Evolutionary conservation across 2,329 filamentous ascomycete genomes (phyloP), one percentile per base, ranked within the genome.

Genomic region (Sporothrix pseudoabietina): DNA sequence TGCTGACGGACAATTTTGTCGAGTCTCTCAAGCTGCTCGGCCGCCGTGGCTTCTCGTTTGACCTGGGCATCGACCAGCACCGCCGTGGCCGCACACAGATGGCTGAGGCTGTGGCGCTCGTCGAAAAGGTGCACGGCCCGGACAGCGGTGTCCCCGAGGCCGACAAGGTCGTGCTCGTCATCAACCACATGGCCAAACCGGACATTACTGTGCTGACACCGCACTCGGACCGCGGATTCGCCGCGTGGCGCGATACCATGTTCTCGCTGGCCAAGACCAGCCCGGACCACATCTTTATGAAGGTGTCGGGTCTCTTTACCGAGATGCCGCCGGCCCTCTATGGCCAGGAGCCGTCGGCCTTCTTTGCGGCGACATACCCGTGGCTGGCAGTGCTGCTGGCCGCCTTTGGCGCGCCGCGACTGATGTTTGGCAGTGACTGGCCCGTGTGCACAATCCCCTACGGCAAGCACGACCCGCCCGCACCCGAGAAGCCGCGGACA

Each of bases 351-450:
- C 79, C 85, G 47, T 83, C 87, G 73, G 85, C 88, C 49, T 87
- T 94, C 73, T 89, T 93, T 76, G 83, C 87, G 75, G 86, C 86
- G 55, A 85, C 92, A 26, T 85, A 87, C 74, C 90, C 91, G 32
- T 97, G 93, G 91, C 87, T 93, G 1, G 87, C 90, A 74, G 88
- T 91, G 71, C 83, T 94, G 0, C 87, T 97, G 71, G 87, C 89
- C 39, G 87, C 87, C 0, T 98, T 97, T 78, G 90, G 92, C 1
- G 83, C 91, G 0, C 80, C 84, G 30, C 87, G 93, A 76, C 87
- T 96, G 79, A 94, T 98, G 91, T 98, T 96, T 81, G 94, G 91
- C 32, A 94, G 92, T 76, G 94, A 98, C 81, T 98, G 95, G 95
- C 94, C 95, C 1, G 91, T 98, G 0, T 97, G 94, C 82, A 94